Conservation (phyloP, 2,329 filamentous ascomycete species). For the Hansfordia pulvinata region DNA sequence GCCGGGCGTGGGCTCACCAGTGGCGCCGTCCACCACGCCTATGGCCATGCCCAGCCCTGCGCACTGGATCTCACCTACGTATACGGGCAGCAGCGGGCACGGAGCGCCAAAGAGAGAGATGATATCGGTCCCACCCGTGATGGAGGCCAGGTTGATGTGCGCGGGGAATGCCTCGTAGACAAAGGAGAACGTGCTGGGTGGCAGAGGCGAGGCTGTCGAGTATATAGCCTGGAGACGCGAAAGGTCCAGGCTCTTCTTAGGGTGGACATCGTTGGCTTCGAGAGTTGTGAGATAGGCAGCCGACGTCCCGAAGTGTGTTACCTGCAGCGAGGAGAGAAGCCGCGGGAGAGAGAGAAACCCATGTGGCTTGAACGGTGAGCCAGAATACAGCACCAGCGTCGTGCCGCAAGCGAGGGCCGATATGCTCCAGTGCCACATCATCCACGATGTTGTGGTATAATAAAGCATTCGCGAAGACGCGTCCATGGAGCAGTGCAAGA, state of each 20-base stretch:
- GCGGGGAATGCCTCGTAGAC: conserved; percentile 73
- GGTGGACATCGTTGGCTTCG: conserved; percentile 61
- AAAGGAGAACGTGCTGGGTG: conserved; percentile 85
- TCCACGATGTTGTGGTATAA: conserved; percentile 93
- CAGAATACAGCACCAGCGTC: conserved; percentile 80
- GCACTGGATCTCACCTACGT: conserved; percentile 63
- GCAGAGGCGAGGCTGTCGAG: conserved; percentile 83
- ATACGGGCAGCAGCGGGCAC: conserved; percentile 61
- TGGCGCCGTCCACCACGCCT: conserved; percentile 40
- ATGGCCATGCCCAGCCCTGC: conserved; percentile 72
- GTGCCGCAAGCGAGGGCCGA: conserved; percentile 73
- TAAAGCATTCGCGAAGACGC: conserved; percentile 70
- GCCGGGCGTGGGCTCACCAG: conserved; percentile 41
- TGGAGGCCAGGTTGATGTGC: conserved; percentile 76
- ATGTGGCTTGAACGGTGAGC: conserved; percentile 73
- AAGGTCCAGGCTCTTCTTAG: conserved; percentile 41
- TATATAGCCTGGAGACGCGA: conserved; percentile 70
- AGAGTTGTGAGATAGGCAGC: conserved; percentile 87
- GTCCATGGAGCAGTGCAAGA: conserved; percentile 70
- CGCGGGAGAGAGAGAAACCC: conserved; percentile 71
- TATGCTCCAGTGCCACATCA: conserved; percentile 99
- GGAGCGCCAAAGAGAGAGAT: conserved; percentile 88
- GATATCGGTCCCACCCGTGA: conserved; percentile 94
- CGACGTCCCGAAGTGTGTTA: conserved; percentile 90
- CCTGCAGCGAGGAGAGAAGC: conserved; percentile 64